Evolutionary conservation across 2,329 filamentous ascomycete species (phyloP).

Genomic region (Cercospora sesami): DNA sequence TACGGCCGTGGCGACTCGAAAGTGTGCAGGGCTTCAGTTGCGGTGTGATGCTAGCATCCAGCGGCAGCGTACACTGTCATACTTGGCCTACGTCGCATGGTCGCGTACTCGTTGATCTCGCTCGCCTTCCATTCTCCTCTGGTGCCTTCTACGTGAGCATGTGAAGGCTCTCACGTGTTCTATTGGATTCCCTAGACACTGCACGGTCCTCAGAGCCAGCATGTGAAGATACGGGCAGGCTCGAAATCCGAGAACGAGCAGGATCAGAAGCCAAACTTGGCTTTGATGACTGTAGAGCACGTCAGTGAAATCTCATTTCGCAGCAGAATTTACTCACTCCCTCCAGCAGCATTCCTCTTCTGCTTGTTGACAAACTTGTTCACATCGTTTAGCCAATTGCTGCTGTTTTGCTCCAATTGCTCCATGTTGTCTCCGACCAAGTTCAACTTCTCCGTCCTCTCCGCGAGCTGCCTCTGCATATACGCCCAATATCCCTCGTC

Average conservation of each 20-base stretch:
- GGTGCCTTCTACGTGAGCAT: background rate
- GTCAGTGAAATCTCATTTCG: slow-evolving; percentile 7
- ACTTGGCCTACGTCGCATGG: background rate
- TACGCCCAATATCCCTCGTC: slow-evolving; percentile 74
- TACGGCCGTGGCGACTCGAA: background rate
- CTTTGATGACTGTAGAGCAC: slow-evolving; percentile 32
- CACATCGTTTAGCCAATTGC: slow-evolving; percentile 82
- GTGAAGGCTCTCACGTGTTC: background rate
- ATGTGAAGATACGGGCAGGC: background rate
- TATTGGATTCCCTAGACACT: background rate
- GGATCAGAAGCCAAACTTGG: slow-evolving; percentile 33
- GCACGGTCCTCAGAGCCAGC: background rate
- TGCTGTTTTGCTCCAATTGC: slow-evolving; percentile 74
- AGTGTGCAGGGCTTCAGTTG: background rate
- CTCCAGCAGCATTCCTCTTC: slow-evolving; percentile 80
- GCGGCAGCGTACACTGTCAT: background rate
- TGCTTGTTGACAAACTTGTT: slow-evolving; percentile 83
- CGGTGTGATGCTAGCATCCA: background rate
- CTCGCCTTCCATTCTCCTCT: background rate
- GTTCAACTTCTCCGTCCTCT: slow-evolving; percentile 83
- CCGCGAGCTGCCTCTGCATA: slow-evolving; percentile 81
- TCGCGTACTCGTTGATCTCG: background rate
- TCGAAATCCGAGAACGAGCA: slow-evolving; percentile 3
- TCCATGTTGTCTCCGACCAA: slow-evolving; percentile 84
- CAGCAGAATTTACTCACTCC: slow-evolving; percentile 42